phyloP scores from a whole-genome alignment of 2,329 filamentous ascomycete species.

The Phoma herbarum region DNA sequence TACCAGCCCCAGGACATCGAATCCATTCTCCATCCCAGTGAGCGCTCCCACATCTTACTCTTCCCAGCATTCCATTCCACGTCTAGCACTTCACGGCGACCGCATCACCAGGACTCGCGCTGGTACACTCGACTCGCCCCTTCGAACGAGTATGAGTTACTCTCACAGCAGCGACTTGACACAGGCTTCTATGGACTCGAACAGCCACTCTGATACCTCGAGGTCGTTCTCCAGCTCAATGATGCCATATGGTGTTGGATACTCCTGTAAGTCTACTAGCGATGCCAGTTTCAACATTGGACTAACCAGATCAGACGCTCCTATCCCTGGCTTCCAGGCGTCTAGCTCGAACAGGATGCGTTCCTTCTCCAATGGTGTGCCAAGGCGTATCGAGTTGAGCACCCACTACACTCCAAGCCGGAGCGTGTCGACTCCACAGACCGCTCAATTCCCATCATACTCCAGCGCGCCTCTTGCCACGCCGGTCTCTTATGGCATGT shows the following conservation, averaged over 20 bases:
- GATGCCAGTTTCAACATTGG: neutral
- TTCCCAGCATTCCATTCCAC: constrained; percentile 52
- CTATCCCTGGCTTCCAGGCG: constrained; percentile 53
- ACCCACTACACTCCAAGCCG: constrained; percentile 51
- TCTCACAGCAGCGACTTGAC: constrained; percentile 37
- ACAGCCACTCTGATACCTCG: constrained; percentile 35
- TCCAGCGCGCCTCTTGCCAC: constrained; percentile 52
- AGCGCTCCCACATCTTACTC: constrained; percentile 46
- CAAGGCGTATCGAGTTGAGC: constrained; percentile 53
- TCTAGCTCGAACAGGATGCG: constrained; percentile 50
- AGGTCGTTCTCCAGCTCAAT: constrained; percentile 45
- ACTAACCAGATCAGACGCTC: constrained; percentile 45
- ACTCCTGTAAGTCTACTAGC: constrained; percentile 43
- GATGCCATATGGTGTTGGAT: constrained; percentile 52
- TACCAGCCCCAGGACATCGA: constrained; percentile 49
- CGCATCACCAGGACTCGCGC: constrained; percentile 52
- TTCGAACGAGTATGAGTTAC: constrained; percentile 59
- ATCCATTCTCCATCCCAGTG: constrained; percentile 51
- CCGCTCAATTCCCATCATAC: constrained; percentile 53
- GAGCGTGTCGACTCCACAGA: constrained; percentile 49
- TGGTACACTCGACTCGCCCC: constrained; percentile 55
- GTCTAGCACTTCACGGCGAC: constrained; percentile 55
- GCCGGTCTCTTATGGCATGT: constrained; percentile 48
- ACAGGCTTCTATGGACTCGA: constrained; percentile 37
- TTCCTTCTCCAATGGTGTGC: constrained; percentile 51